Base-by-base conservation (phyloP, 257 asterid species). In the Solanum appendiculatum region DNA sequence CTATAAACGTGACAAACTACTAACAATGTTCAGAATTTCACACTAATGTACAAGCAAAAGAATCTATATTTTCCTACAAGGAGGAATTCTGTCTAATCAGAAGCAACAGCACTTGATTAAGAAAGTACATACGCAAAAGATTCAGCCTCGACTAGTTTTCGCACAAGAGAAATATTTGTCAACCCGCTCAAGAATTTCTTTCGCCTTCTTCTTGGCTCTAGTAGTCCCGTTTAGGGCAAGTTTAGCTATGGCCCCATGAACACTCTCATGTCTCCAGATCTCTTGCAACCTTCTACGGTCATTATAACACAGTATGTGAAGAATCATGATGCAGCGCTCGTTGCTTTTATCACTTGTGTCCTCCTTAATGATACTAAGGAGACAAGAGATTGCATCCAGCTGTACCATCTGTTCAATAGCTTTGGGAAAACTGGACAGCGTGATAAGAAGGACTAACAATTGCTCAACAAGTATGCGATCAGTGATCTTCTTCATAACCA, bases 181-280 rank as follows among this genome's bases (percentile, higher is more conserved):
- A 29, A 94, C 51, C 89, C 90, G 89, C 81, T 89, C 89, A 44
- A 93, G 91, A 87, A 94, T 91, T 29, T 88, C 90, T 6, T 4
- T 80, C 2, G 95, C 98, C 86, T 91, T 93, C 88, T 92, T 92
- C 90, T 83, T 90, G 34, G 98, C 95, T 90, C 93, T 92, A 25
- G 91, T 77, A 14, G 94, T 93, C 77, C 95, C 96, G 18, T 27
- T 89, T 18, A 20, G 77, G 18, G 91, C 91, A 1, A 93, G 90
- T 18, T 51, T 70, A 58, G 86, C 63, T 87, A 94, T 86, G 18
- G 88, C 87, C 66, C 87, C 88, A 11, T 77, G 37, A 1, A 72
- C 82, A 31, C 58, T 64, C 86, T 90, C 93, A 37, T 92, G 92
- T 51, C 37, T 87, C 56, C 72, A 66, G 10, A 94, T 82, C 84